Base-by-base conservation (phyloP, 495 filamentous ascomycete species). In the Evansstolkia leycettana region DNA sequence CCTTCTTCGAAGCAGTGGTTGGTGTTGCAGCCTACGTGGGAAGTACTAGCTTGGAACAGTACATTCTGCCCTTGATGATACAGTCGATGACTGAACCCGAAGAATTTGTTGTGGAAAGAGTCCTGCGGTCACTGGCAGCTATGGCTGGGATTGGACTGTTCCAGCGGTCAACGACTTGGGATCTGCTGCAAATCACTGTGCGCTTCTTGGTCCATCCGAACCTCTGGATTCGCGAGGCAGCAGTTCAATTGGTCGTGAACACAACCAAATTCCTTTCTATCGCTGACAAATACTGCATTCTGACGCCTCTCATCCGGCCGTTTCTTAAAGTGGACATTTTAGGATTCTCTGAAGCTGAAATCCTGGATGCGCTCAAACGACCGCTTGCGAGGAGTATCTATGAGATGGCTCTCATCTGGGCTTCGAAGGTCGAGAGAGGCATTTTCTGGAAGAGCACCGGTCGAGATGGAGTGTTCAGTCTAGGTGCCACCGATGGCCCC, bases 41-140 rank as follows among this genome's bases (percentile, higher is more conserved):
- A 5, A 82, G 79, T 32, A 79, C 73, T 10, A 88, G 80, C 37
- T 57, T 96, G 34, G 92, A 99, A 55, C 89, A 93, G 40, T 99
- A 93, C 48, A 93, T 96, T 31, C 68, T 99, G 26, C 92, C 92
- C 1, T 60, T 99, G 9, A 94, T 99, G 87, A 70, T 94, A 7
- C 92, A 94, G 57, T 87, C 90, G n/a, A 67, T 96, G 45, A 88
- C 88, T 0, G 92, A 99, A 43, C 78, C 84, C 0, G 92, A 99
- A 54, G 92, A 96, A 41, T 87, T 82, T 58, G 89, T 99, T 2
- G 79, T 99, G 10, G 85, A 94, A 52, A 81, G 79, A 32, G 90
- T 93, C 1, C 58, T 99, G 17, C 75, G 86, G 27, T 88, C 88
- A 0, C 70, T 99, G 28, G 83, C 85, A n/a, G 76, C 78, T 37